These are phyloP conservation scores for Viola pubescens DNA, from an alignment of 441 rosid genomes.

Conservation along the genomic window DNA sequence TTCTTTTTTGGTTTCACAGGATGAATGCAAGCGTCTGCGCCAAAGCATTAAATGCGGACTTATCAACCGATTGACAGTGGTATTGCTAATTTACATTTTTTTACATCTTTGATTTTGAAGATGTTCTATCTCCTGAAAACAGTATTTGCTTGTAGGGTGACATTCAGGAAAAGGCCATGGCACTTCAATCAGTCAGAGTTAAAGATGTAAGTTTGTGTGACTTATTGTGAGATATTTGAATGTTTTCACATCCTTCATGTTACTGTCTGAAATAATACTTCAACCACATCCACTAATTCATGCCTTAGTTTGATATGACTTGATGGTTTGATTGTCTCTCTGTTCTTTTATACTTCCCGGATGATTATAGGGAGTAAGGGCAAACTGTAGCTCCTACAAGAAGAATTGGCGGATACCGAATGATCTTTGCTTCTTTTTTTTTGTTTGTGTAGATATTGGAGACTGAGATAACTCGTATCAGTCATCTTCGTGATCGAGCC, in stretches of 20 bases:
- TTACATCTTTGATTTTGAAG: conserved; percentile 6
- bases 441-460: conserved; percentile 68
- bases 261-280: not conserved
- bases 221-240: not conserved
- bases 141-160: conserved; percentile 52
- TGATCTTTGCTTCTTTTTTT: not conserved
- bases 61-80: conserved; percentile 79
- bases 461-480: conserved; percentile 67
- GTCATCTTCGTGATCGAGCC: conserved; percentile 98
- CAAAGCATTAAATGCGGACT: conserved; percentile 96
- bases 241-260: not conserved
- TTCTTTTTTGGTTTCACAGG: conserved; percentile 36
- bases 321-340: too few relatives aligned
- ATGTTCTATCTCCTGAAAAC: conserved; percentile 16
- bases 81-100: conserved; percentile 25
- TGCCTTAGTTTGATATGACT: too few relatives aligned
- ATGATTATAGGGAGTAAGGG: too few relatives aligned
- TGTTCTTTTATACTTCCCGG: too few relatives aligned
- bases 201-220: conserved; percentile 63
- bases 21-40: conserved; percentile 92
- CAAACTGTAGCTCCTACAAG: too few relatives aligned
- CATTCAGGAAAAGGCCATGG: conserved; percentile 82
- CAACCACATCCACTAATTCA: too few relatives aligned
- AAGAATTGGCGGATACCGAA: not conserved
- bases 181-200: conserved; percentile 80